phyloP scores from a whole-genome alignment of 257 asterid genomes.

The Penstemon davidsonii region DNA sequence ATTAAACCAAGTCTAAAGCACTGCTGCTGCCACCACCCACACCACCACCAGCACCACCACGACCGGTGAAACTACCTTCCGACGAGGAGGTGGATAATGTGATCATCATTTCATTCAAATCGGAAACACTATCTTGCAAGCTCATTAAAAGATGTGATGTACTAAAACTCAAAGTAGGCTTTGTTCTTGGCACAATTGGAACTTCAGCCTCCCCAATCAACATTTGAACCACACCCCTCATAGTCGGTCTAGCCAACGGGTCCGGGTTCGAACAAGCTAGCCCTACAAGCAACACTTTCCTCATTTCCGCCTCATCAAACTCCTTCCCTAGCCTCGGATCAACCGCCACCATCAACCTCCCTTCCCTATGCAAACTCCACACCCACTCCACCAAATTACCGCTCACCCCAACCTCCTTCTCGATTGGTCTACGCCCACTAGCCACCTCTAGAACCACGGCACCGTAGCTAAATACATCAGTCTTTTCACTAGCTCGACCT shows the following conservation, averaged over 20 bases:
- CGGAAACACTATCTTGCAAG: conserved; percentile 77
- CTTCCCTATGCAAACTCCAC: conserved; percentile 72
- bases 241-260: conserved; percentile 68
- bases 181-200: conserved; percentile 64
- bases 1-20: conserved; percentile 40
- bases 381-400: conserved; percentile 83
- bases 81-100: conserved; percentile 65
- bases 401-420: conserved; percentile 52
- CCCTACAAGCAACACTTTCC: conserved; percentile 59
- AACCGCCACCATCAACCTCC: conserved; percentile 48
- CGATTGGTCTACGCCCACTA: conserved; percentile 75
- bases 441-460: conserved; percentile 89
- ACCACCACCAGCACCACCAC: conserved; percentile 21
- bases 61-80: conserved; percentile 51
- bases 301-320: conserved; percentile 65
- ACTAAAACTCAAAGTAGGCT: conserved; percentile 66
- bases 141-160: conserved; percentile 63
- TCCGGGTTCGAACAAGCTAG: conserved; percentile 78
- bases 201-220: conserved; percentile 67
- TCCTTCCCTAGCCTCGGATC: conserved; percentile 56
- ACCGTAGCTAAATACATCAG: conserved; percentile 77
- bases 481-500: conserved; percentile 75
- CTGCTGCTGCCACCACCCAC: conserved; percentile 30
- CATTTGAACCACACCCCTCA: conserved; percentile 83
- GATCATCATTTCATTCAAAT: conserved; percentile 70